Conservation (phyloP, 805 yeast species). For the Teunomyces stri region DNA sequence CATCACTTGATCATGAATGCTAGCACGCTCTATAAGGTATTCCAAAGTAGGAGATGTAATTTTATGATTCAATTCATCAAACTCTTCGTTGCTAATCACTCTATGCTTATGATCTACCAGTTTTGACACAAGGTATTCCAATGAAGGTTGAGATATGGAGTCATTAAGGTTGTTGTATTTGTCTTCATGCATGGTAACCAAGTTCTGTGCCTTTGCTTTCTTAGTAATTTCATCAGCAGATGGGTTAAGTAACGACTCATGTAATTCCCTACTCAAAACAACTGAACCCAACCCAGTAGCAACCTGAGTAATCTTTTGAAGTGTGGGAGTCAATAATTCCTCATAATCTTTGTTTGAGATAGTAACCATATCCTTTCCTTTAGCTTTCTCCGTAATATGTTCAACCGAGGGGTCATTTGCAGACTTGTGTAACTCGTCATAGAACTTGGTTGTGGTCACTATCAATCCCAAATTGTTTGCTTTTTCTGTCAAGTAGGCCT, state of each 20-base stretch:
- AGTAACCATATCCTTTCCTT: conserved; percentile 9
- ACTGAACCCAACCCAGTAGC: conserved; percentile 14
- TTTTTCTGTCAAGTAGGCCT: conserved; percentile 29
- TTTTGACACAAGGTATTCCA: conserved; percentile 5
- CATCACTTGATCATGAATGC: conserved; percentile 2
- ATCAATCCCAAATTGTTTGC: conserved; percentile 36
- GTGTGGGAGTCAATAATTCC: conserved; percentile 14
- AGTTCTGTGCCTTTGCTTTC: conserved; percentile 25
- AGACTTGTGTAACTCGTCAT: conserved; percentile 28
- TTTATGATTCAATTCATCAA: conserved; percentile 9
- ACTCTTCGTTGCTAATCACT: conserved; percentile 8
- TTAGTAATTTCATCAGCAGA: conserved; percentile 30
- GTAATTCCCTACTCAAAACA: conserved; percentile 4
- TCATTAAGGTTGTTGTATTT: conserved; percentile 11
- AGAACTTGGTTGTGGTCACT: conserved; percentile 25
- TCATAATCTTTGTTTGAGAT: conserved; percentile 6
- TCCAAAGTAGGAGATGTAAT: conserved; percentile 19
- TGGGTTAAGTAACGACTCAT: conserved; percentile 14
- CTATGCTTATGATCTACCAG: conserved; percentile 5
- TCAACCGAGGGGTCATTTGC: conserved; percentile 25
- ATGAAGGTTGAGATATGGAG: conserved; percentile 5
- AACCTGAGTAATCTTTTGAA: conserved; percentile 13
- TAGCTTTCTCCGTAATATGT: conserved; percentile 21
- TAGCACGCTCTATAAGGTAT: conserved; percentile 6
- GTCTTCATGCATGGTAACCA: conserved; percentile 10